These are phyloP conservation scores for Camellia lanceoleosa DNA, from an alignment of 148 eudicot genomes.

Conservation along the genomic window DNA sequence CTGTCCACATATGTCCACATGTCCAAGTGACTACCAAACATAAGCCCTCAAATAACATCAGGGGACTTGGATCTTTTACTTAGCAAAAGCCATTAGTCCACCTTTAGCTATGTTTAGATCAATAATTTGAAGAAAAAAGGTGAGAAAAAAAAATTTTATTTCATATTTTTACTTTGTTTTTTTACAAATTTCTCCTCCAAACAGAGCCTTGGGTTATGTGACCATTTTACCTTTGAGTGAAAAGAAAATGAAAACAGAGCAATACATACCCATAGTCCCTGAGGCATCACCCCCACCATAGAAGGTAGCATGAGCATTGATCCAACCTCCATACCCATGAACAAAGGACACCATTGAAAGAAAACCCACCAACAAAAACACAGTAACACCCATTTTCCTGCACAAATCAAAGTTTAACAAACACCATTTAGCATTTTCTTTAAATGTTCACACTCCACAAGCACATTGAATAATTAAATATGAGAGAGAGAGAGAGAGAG, in stretches of 20 bases:
- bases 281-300: conserved; percentile 78
- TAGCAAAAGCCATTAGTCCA: no score
- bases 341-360: conserved; percentile 40
- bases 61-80: no score
- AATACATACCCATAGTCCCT: conserved; percentile 62
- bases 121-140: neutral
- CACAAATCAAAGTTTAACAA: conserved; percentile 4
- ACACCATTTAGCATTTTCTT: conserved; percentile 4
- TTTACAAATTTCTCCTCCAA: no score
- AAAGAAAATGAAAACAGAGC: neutral
- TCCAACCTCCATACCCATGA: conserved; percentile 61
- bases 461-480: neutral
- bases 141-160: neutral
- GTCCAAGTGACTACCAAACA: no score
- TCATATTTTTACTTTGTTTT: no score
- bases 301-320: conserved; percentile 68
- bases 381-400: conserved; percentile 52
- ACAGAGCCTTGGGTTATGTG: no score
- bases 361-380: conserved; percentile 37
- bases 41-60: no score
- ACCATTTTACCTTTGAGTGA: neutral
- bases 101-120: no score
- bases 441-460: neutral
- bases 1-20: no score
- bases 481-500: neutral